Percentiles rank a stretch among this genome's conserved stretches.
These are phyloP conservation scores for Populus nigra DNA, from an alignment of 345 rosid species.

Conservation along the genomic window DNA sequence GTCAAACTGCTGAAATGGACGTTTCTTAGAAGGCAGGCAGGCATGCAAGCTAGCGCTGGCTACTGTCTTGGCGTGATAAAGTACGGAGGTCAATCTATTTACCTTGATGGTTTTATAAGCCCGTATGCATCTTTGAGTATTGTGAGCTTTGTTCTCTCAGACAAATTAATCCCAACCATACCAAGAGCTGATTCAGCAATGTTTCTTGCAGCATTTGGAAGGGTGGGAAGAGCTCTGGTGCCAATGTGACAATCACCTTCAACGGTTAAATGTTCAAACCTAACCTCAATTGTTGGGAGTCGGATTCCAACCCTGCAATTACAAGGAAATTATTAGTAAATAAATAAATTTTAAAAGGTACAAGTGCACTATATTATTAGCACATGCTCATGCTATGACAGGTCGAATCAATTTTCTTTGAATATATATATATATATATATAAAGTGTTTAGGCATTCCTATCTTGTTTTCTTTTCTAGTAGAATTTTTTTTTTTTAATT, in stretches of 20 bases:
- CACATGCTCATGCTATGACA: too few species aligned
- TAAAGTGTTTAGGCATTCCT: too few species aligned
- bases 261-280: conserved; percentile 57
- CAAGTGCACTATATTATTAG: too few species aligned
- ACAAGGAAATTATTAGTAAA: neutral
- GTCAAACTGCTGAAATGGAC: neutral
- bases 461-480: too few species aligned
- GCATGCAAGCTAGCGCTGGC: too few species aligned
- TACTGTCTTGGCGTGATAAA: too few species aligned
- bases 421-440: too few species aligned
- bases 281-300: conserved; percentile 77
- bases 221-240: conserved; percentile 76
- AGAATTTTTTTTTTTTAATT: too few species aligned
- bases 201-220: conserved; percentile 65
- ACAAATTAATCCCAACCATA: conserved; percentile 50
- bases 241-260: conserved; percentile 80
- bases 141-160: conserved; percentile 66
- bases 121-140: conserved; percentile 82
- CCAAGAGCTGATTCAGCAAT: conserved; percentile 62
- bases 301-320: conserved; percentile 69
- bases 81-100: neutral
- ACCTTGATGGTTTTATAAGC: conserved; percentile 69
- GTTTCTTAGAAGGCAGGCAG: too few species aligned
- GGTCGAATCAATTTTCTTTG: too few species aligned
- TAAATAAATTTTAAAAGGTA: too few species aligned